A percentile compares a stretch with the other conserved stretches of the same genome.
These are phyloP conservation scores for Saccharum spontaneum DNA, from an alignment of 176 grass and related monocot genomes.

Conservation along the genomic window DNA sequence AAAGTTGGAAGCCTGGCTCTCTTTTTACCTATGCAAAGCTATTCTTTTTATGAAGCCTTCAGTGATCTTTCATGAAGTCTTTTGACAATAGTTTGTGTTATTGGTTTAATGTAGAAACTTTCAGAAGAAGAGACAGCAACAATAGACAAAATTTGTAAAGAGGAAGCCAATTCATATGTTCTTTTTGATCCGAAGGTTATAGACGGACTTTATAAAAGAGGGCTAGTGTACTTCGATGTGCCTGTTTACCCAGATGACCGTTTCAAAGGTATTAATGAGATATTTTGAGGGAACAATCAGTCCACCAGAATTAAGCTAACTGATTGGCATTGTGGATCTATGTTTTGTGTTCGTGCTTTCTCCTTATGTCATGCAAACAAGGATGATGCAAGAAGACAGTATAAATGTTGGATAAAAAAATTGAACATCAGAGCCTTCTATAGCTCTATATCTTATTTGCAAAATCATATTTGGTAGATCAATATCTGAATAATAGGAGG, in stretches of 20 bases:
- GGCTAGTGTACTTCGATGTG: slow-evolving; percentile 86
- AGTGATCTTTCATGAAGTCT: slow-evolving; percentile 19
- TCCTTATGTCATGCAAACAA: slow-evolving; percentile 8
- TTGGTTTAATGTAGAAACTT: slow-evolving; percentile 69
- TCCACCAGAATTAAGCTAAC: slow-evolving; percentile 5
- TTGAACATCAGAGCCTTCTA: slow-evolving; percentile 4
- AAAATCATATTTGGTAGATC: slow-evolving; percentile 17
- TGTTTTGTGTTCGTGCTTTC: slow-evolving; percentile 13
- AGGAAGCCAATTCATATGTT: slow-evolving; percentile 93
- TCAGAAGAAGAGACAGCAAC: slow-evolving; percentile 94
- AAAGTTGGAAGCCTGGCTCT: slow-evolving; percentile 3
- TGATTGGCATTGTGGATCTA: slow-evolving; percentile 15
- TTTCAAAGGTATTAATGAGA: slow-evolving; percentile 76
- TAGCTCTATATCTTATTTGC: slow-evolving; percentile 2
- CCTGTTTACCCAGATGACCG: slow-evolving; percentile 87
- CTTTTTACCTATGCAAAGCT: slow-evolving; percentile 14
- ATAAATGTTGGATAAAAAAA: background rate
- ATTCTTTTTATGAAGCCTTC: slow-evolving; percentile 14
- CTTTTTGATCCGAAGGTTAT: slow-evolving; percentile 85
- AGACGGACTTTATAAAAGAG: slow-evolving; percentile 75
- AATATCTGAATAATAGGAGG: background rate
- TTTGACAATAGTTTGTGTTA: slow-evolving; percentile 33
- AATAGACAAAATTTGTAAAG: slow-evolving; percentile 97
- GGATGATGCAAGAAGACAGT: slow-evolving; percentile 5
- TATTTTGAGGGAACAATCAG: background rate